Evolutionary conservation across 2,329 filamentous ascomycete genomes (phyloP).

Genomic region (Calonectria hawksworthii): DNA sequence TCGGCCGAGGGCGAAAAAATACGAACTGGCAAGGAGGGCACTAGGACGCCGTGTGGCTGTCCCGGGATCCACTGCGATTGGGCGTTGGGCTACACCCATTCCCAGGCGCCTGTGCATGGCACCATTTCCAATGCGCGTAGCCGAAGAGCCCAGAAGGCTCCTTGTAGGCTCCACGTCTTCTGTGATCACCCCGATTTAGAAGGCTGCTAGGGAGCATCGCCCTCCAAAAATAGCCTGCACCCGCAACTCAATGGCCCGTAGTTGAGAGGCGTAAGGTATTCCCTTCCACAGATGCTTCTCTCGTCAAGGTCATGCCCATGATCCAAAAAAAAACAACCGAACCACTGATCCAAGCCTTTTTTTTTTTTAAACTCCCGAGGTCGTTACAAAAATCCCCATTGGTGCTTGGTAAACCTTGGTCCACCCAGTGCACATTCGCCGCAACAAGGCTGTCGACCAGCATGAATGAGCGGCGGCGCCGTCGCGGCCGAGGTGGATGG

Average conservation of each 20-base stretch:
- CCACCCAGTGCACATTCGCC: background rate
- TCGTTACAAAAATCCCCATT: background rate
- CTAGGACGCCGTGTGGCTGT: constrained; percentile 39
- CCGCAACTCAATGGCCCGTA: constrained; percentile 5
- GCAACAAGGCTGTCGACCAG: background rate
- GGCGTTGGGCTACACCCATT: constrained; percentile 33
- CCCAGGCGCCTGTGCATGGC: constrained; percentile 22
- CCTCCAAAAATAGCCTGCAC: constrained; percentile 24
- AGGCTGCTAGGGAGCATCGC: background rate
- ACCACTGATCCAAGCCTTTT: background rate
- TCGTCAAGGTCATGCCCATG: background rate
- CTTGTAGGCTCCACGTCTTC: background rate
- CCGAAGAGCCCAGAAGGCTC: background rate
- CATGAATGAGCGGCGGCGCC: constrained; percentile 5
- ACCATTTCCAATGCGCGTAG: constrained; percentile 15
- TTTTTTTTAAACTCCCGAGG: background rate
- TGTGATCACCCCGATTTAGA: constrained; percentile 23
- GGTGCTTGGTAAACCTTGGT: background rate
- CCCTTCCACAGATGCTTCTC: background rate
- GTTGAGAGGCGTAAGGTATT: background rate
- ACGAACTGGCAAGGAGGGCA: constrained; percentile 47
- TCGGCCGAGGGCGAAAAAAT: constrained; percentile 34
- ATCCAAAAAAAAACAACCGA: background rate
- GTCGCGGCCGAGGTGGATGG: background rate
- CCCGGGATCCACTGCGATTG: constrained; percentile 32